phyloP scores from a whole-genome alignment of 108 stramenopile species.

The Pseudonitzschia multiseries region DNA sequence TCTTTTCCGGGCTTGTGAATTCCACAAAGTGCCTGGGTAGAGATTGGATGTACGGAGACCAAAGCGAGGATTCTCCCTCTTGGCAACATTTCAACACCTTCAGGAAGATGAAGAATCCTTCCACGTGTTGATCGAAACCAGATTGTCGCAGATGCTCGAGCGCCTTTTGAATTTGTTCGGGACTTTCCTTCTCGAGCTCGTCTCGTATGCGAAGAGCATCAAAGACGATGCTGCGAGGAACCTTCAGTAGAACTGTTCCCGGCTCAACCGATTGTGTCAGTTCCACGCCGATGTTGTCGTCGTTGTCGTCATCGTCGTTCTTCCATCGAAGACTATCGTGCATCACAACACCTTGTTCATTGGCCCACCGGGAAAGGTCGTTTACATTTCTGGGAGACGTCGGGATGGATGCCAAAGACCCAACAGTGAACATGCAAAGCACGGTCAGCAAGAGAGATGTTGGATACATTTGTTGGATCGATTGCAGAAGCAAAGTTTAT shows the following conservation, averaged over 20 bases:
- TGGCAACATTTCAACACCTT: conserved; percentile 50
- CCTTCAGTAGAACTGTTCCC: not conserved
- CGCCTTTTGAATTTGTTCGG: not conserved
- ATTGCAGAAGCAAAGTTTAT: no score
- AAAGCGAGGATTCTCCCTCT: conserved; percentile 38
- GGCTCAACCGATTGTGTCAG: not conserved
- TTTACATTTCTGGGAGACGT: not conserved
- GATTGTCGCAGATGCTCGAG: not conserved
- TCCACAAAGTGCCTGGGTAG: conserved; percentile 44
- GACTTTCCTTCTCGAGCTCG: not conserved
- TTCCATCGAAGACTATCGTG: not conserved
- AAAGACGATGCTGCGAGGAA: not conserved
- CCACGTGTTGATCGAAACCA: not conserved
- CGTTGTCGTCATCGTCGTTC: conserved; percentile 1
- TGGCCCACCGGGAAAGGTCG: not conserved
- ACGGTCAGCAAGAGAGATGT: not conserved
- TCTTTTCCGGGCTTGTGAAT: not conserved
- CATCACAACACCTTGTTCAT: conserved; percentile 6
- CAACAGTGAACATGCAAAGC: not conserved
- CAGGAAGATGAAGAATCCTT: conserved; percentile 45
- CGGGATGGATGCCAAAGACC: not conserved
- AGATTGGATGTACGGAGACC: conserved; percentile 48
- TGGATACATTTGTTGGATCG: not conserved
- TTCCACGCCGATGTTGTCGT: conserved; percentile 3
- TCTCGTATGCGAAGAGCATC: not conserved